Percentiles rank a stretch among this genome's conserved stretches.
Conservation (phyloP, 306 rosid genomes). For the Malus sieversii region DNA sequence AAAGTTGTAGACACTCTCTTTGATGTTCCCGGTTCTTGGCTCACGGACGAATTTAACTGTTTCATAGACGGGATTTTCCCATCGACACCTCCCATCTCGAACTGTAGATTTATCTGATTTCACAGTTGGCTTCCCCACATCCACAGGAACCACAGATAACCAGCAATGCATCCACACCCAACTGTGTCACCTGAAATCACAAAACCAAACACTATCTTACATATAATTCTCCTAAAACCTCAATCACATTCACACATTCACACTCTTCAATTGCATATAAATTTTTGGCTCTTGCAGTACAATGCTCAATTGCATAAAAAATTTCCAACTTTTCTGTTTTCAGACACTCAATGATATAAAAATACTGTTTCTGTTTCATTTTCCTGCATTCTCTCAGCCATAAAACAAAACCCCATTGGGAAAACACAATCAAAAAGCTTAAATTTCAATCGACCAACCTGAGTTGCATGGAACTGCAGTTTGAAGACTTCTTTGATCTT, state of each 20-base stretch:
- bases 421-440: background rate
- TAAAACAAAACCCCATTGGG: constrained; percentile 23
- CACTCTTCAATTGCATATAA: background rate
- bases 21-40: constrained; percentile 58
- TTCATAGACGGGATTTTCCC: constrained; percentile 76
- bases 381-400: constrained; percentile 18
- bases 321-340: background rate
- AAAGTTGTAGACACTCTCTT: constrained; percentile 56
- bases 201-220: constrained; percentile 1
- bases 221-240: background rate
- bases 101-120: constrained; percentile 52
- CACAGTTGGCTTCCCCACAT: constrained; percentile 66
- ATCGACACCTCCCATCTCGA: constrained; percentile 64
- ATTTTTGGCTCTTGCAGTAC: no score
- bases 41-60: constrained; percentile 62
- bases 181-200: constrained; percentile 56
- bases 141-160: constrained; percentile 69
- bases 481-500: constrained; percentile 67
- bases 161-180: constrained; percentile 59
- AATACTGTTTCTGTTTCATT: background rate
- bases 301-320: background rate
- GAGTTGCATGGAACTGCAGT: constrained; percentile 70
- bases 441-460: constrained; percentile 33
- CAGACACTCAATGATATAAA: background rate
- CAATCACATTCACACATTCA: constrained; percentile 3